Evolutionary conservation across 257 asterid genomes (phyloP).

Genomic region (Nicotiana benthamiana): DNA sequence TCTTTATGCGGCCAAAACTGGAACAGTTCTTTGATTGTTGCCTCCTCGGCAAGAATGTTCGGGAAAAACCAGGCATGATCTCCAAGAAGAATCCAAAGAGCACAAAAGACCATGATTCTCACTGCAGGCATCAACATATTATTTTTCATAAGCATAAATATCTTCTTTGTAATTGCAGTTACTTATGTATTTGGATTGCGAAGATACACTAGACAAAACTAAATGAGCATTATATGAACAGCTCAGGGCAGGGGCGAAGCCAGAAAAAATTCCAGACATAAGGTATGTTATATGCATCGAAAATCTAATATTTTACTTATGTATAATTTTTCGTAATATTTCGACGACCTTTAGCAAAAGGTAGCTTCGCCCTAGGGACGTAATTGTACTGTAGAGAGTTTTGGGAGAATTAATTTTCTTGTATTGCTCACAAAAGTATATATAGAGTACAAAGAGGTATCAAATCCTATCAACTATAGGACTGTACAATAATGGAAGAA

Average conservation of each 20-base stretch:
- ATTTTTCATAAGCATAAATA: neutral
- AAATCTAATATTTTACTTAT: too few relatives aligned
- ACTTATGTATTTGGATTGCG: neutral
- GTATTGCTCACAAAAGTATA: too few relatives aligned
- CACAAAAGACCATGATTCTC: conserved; percentile 67
- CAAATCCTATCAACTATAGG: too few relatives aligned
- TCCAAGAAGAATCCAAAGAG: conserved; percentile 66
- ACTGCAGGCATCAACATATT: conserved; percentile 31
- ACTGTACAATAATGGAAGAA: too few relatives aligned
- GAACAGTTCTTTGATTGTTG: conserved; percentile 83
- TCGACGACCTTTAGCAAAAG: too few relatives aligned
- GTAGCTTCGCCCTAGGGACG: neutral
- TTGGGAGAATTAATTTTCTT: too few relatives aligned
- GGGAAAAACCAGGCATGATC: conserved; percentile 96
- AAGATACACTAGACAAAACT: neutral
- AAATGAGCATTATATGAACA: neutral
- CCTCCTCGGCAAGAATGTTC: conserved; percentile 95
- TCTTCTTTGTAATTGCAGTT: neutral
- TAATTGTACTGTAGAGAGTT: too few relatives aligned
- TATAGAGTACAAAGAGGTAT: too few relatives aligned
- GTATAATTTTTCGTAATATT: too few relatives aligned
- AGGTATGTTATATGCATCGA: too few relatives aligned
- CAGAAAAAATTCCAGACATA: too few relatives aligned
- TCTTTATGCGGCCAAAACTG: conserved; percentile 97
- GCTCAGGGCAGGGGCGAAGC: neutral